Base-by-base conservation (phyloP, 2,329 filamentous ascomycete genomes). In the Microcera coccophila region DNA sequence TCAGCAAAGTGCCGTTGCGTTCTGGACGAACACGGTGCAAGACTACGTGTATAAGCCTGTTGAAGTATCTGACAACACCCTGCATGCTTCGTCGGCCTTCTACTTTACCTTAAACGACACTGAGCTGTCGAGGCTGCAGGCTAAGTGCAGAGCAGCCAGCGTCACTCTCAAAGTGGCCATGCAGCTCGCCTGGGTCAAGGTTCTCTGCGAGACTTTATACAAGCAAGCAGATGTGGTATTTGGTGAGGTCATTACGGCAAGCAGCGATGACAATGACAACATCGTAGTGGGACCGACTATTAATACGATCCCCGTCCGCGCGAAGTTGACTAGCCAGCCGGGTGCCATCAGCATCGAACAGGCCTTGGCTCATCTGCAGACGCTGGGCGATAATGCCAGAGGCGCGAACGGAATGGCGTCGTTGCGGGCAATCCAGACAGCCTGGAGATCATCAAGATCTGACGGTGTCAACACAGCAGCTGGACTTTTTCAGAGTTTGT, bases 401-500 rank as follows among this genome's bases (percentile, higher is more conserved):
- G 53, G 53, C 1, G 35, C 41, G 0, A 37, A 37, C 18, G 38
- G 39, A 20, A 49, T 55, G 48, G 55, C 52, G 4, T 58, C 55
- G 19, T 28, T 58, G 39, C 42, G 55, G 9, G 36, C 32, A 18
- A 39, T 56, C 5, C 53, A 58, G 41, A 45, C 48, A 4, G n/a
- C 38, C 14, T 58, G 55, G 55, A 43, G 53, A 37, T 51, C 46
- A 7, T 52, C 53, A 16, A 39, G 47, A 4, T 19, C 29, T 3
- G 44, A 39, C 21, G 29, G 18, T 14, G 35, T 40, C 3, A 31
- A 46, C 17, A 37, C 42, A 10, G 20, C 48, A 2, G 39, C 44
- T 0, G 45, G 44, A 15, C 50, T 58, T 1, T 57, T 58, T 42
- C 50, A 58, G 31, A 58, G 55, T 38, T 29, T 58, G 28, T 58